Evolutionary conservation across 2,329 filamentous ascomycete species (phyloP), one percentile per base, ranked within the genome.

Genomic region (Fusarium tjaetaba): DNA sequence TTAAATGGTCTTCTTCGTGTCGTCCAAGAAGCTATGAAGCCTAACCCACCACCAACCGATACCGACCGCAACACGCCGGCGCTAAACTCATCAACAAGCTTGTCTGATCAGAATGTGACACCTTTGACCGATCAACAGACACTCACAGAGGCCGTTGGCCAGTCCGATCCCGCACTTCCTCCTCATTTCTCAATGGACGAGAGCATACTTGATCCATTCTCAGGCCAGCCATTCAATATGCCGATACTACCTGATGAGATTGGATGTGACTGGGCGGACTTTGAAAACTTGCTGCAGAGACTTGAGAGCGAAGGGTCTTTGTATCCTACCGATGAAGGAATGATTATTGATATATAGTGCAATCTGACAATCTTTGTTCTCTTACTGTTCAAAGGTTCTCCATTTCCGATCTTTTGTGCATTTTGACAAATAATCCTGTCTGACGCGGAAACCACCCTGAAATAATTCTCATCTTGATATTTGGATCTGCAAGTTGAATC

Each of bases 401-500:
- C 6, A 16, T 11, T 36, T 26, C 16, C 2, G 18, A 22, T 24
- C 11, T 7, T 42, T 62, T 57, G 24, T 11, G 43, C 51, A 74
- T 32, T 24, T 62, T 42, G 20, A 59, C 63, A 22, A 61, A 26
- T 8, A 74, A 48, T 1, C 61, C 48, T 15, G 30, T 38, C 45
- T 71, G 68, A 8, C 46, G 58, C 1, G 61, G 58, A 49, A 73
- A 74, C 68, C 72, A 73, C 11, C 42, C 59, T 3, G 43, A 65
- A 7, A 57, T 71, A 1, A 68, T 68, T 16, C 28, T 39, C 60
- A 71, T 68, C 7, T 13, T 52, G 7, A 13, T 11, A 0, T 59
- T 43, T 2, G 76, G 73, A 34, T 82, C 77, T 4, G 76, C 79
- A 3, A 83, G 69, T 45, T 79, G 76, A 14, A 82, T 73, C 13